These are phyloP conservation scores for Amphibolis antarctica DNA, from an alignment of 106 monocot genomes.

Conservation along the genomic window DNA sequence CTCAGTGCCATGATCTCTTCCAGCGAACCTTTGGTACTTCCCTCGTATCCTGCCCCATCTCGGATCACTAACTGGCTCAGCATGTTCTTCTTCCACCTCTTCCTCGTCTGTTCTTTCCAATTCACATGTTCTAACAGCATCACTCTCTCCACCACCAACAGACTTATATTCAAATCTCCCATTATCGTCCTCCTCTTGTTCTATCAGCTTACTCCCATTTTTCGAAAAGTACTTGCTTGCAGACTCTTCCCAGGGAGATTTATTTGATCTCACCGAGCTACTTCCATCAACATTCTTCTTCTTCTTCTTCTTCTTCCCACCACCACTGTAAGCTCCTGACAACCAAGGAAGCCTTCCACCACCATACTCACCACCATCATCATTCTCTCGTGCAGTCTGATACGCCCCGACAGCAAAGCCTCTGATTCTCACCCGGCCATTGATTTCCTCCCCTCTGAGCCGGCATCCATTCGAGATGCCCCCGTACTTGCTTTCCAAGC, in stretches of 20 bases:
- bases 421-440: not conserved
- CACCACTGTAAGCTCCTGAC: conserved; percentile 13
- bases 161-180: conserved; percentile 4
- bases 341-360: conserved; percentile 33
- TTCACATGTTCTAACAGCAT: not conserved
- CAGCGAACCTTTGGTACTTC: conserved; percentile 24
- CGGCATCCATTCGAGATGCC: not conserved
- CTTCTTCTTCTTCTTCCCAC: conserved; percentile 20
- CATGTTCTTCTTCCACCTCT: conserved; percentile 17
- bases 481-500: not conserved
- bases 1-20: conserved; percentile 30
- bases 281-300: too few relatives aligned
- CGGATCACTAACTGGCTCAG: conserved; percentile 29
- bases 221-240: conserved; percentile 52
- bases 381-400: not conserved
- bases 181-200: not conserved
- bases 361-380: not conserved
- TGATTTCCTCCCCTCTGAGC: not conserved
- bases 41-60: conserved; percentile 47
- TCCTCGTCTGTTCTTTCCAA: conserved; percentile 4
- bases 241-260: conserved; percentile 62
- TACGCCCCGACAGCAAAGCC: not conserved
- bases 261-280: conserved; percentile 1
- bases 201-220: conserved; percentile 8
- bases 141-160: conserved; percentile 2